These are phyloP conservation scores for Linaria vulgaris DNA, from an alignment of 257 asterid species.

Conservation along the genomic window DNA sequence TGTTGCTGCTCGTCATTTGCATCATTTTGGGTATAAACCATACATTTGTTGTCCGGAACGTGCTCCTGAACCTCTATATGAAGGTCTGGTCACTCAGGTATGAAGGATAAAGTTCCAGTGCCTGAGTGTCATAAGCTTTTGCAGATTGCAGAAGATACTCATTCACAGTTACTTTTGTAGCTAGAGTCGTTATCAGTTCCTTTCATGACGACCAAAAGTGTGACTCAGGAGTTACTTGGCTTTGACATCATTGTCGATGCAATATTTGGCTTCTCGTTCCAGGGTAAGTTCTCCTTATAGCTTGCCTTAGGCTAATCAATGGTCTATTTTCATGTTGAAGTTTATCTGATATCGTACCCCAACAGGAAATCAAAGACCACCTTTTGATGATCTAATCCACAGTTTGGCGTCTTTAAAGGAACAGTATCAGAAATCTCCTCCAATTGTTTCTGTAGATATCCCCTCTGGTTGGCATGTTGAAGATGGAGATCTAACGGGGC, in stretches of 20 bases:
- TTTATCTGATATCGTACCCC: too few species aligned
- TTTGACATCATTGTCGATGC: slow-evolving; percentile 86
- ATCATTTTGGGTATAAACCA: slow-evolving; percentile 81
- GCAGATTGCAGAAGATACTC: too few species aligned
- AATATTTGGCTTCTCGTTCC: slow-evolving; percentile 91
- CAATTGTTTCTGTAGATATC: slow-evolving; percentile 79
- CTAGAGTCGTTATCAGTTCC: slow-evolving; percentile 78
- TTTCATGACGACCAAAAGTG: slow-evolving; percentile 77
- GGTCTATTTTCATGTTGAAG: too few species aligned
- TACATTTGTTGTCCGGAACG: slow-evolving; percentile 82
- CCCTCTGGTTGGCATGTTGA: slow-evolving; percentile 99
- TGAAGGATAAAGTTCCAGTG: slow-evolving; percentile 6
- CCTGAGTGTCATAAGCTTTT: too few species aligned
- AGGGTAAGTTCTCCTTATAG: slow-evolving; percentile 41
- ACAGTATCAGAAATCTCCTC: slow-evolving; percentile 52
- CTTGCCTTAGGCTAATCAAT: too few species aligned
- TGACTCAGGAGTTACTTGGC: slow-evolving; percentile 61
- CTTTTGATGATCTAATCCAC: slow-evolving; percentile 79
- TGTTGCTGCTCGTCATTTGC: slow-evolving; percentile 95
- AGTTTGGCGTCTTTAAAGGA: slow-evolving; percentile 53
- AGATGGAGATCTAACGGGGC: slow-evolving; percentile 79
- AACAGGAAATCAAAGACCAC: slow-evolving; percentile 86
- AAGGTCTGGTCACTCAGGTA: slow-evolving; percentile 89
- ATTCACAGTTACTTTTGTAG: slow-evolving; percentile 49
- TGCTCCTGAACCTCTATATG: slow-evolving; percentile 69